These are phyloP conservation scores for Pythium insidiosum DNA, from an alignment of 352 stramenopile species.

Conservation along the genomic window DNA sequence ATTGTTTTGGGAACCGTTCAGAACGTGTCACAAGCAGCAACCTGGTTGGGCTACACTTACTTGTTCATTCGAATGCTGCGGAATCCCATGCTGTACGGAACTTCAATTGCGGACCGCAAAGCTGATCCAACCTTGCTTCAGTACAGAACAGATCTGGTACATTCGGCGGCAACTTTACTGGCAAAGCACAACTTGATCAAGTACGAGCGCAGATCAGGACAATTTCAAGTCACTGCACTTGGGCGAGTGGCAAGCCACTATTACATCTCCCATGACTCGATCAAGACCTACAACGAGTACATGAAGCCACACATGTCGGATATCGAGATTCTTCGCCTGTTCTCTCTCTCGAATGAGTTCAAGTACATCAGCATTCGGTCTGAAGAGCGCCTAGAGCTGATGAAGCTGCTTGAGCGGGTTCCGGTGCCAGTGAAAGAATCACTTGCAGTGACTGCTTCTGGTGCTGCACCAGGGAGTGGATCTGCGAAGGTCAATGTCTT, in stretches of 20 bases:
- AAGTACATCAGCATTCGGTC: constrained; percentile 97
- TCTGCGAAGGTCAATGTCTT: constrained; percentile 99
- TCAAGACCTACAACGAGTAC: constrained; percentile 98
- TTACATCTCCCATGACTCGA: constrained; percentile 98
- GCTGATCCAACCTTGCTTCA: constrained; percentile 93
- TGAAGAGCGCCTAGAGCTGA: constrained; percentile 98
- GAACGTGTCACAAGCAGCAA: constrained; percentile 91
- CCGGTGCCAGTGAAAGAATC: constrained; percentile 98
- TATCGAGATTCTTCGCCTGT: constrained; percentile 98
- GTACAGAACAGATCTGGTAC: constrained; percentile 93
- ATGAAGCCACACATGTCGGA: constrained; percentile 99
- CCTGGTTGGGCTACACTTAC: constrained; percentile 99
- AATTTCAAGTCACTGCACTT: constrained; percentile 95
- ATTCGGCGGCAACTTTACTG: constrained; percentile 94
- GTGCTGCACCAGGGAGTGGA: constrained; percentile 37
- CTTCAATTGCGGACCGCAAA: constrained; percentile 82
- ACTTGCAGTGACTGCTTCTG: constrained; percentile 37
- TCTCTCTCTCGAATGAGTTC: constrained; percentile 99
- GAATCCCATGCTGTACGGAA: constrained; percentile 95
- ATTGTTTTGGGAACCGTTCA: constrained; percentile 97
- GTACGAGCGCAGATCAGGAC: constrained; percentile 95
- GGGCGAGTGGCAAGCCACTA: constrained; percentile 98
- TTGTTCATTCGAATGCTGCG: constrained; percentile 99
- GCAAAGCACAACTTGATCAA: constrained; percentile 97
- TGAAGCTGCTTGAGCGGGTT: constrained; percentile 95